Base-by-base conservation (phyloP, 805 yeast species). In the Candida nonsorbophila region DNA sequence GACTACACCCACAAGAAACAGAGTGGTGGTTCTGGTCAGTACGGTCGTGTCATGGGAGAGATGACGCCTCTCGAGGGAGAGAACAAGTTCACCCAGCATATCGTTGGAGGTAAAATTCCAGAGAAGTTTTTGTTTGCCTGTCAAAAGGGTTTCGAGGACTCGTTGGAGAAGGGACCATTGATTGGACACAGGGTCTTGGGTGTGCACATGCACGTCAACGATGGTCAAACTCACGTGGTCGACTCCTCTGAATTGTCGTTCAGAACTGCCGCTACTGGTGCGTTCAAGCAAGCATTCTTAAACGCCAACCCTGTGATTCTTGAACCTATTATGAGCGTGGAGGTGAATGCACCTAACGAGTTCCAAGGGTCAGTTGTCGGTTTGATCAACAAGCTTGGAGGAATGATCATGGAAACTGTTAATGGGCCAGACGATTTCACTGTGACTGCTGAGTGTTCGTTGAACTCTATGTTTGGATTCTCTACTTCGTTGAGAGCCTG, bases 21-120 rank as follows among this genome's bases (percentile, higher is more conserved):
- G 69, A 75, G 90, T 52, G 99, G 99, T 61, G 99, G 99, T 75
- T 94, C 97, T 42, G 99, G 99, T 65, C 99, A 92, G 70, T 92
- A 79, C 55, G 98, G 95, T 61, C 80, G 88, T 67, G 96, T 90
- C 51, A 82, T 87, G 59, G 97, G 99, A 55, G 72, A 68, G 33
- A 56, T 88, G 62, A 60, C 69, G 5, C 77, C 87, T 31, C 53
- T 74, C 27, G 83, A 73, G 29, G 78, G 75, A 27, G 76, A 73
- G 34, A 88, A 88, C 58, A 65, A 66, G 44, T 92, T 90, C 59
- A 77, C 81, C 51, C 82, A 95, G 27, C 84, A 81, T 41, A 79
- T 92, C 55, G 92, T 92, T 42, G 97, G 98, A 49, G 99, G 99
- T 53, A 84, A 84, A 69, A 88, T 92, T 55, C 81, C 95, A 33